Evolutionary conservation across 2,329 filamentous ascomycete genomes (phyloP), one percentile per base, ranked within the genome.

Genomic region (Botrytis squamosa): DNA sequence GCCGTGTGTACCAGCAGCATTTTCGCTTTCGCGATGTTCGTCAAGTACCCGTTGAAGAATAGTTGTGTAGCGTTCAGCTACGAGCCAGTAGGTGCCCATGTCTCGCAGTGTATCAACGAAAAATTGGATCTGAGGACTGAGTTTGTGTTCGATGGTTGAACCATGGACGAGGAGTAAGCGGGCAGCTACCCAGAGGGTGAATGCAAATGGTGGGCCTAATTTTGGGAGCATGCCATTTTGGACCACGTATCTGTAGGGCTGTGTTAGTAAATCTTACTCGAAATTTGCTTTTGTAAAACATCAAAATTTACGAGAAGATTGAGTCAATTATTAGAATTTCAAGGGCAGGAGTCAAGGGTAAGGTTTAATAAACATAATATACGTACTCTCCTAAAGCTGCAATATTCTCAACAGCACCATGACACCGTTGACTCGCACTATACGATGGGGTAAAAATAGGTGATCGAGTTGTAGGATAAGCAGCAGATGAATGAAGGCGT

Each of bases 101-200:
- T 93, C 91, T 62, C 90, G 87, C 16, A 98, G 87, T 0, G 92
- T 93, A 73, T 94, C 92, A 63, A 97, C 93, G 59, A 97, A 93
- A 75, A 95, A 91, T 44, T 89, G 86, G 59, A 97, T 93, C 75
- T 94, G 92, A 0, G 92, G 90, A 73, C 92, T 93, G 55, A 97
- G 86, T 75, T 92, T 93, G 81, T 93, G 92, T 77, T 96, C 93
- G 72, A 97, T 94, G 0, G 94, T 97, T 12, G 93, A 96, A 40
- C 94, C 94, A 81, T 97, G 94, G 4, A 98, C 95, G 14, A 97
- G 90, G 8, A 97, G 86, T 5, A 97, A 86, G 5, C 95, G 91
- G 9, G 95, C 94, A 4, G 93, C 94, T 25, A 97, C 95, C 95
- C 95, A 97, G 2, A 97, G 86, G 0, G 93, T 94, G 80, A 97